phyloP scores from a whole-genome alignment of 2,329 filamentous ascomycete genomes.

The Fusarium nanum region DNA sequence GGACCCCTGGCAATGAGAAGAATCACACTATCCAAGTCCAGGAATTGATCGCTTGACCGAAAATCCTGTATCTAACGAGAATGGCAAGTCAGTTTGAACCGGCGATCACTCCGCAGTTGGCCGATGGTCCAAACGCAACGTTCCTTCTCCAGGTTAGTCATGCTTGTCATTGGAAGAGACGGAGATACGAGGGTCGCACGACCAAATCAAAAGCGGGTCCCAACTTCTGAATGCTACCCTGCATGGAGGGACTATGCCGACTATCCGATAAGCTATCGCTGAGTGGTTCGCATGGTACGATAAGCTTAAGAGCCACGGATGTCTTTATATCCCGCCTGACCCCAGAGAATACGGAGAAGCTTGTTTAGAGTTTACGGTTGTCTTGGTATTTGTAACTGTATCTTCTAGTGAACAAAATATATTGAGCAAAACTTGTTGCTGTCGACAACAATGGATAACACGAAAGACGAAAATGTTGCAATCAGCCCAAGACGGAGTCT shows the following conservation, averaged over 20 bases:
- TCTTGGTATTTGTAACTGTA: background rate
- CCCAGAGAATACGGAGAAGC: background rate
- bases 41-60: background rate
- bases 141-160: background rate
- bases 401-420: rapidly evolving
- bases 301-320: background rate
- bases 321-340: background rate
- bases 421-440: background rate
- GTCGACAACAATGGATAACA: too few species aligned
- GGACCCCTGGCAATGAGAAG: too few species aligned
- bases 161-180: background rate
- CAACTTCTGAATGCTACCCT: background rate
- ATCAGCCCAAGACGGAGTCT: background rate
- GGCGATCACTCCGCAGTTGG: background rate
- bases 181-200: rapidly evolving
- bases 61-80: background rate
- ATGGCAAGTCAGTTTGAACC: rapidly evolving
- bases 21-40: background rate
- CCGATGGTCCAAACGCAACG: background rate
- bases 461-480: too few species aligned
- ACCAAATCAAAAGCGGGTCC: background rate
- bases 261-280: background rate
- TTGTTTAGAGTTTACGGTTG: background rate
- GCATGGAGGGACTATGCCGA: background rate
- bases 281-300: background rate